phyloP scores from a whole-genome alignment of 306 rosid species.

The Geum urbanum region DNA sequence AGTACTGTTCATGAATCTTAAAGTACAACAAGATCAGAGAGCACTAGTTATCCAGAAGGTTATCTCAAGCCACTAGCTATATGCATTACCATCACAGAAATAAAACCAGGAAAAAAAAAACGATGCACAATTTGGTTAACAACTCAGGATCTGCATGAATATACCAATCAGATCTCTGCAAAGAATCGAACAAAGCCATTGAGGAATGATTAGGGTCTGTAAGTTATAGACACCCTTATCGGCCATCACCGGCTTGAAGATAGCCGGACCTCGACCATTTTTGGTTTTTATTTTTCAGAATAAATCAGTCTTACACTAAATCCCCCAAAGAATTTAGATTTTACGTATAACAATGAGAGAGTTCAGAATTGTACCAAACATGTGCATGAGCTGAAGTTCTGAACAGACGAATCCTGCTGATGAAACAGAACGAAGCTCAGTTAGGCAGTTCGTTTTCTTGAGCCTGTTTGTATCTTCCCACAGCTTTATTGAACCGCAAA shows the following conservation, averaged over 20 bases:
- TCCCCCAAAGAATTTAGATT: too few relatives aligned
- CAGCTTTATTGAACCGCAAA: constrained; percentile 99
- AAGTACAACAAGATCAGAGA: constrained; percentile 7
- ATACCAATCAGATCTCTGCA: background rate
- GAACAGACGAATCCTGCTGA: background rate
- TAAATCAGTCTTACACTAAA: background rate
- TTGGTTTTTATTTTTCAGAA: background rate
- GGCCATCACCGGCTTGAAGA: background rate
- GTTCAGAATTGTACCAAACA: constrained; percentile 4
- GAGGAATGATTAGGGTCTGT: background rate
- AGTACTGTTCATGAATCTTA: background rate
- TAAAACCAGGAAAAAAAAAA: background rate
- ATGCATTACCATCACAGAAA: background rate
- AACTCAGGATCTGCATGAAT: background rate
- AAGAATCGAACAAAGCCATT: background rate
- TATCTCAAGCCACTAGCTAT: background rate
- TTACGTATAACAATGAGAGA: background rate
- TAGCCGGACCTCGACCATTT: background rate
- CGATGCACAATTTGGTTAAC: background rate
- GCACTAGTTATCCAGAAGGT: constrained; percentile 4
- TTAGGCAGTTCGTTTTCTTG: constrained; percentile 28
- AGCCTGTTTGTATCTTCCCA: constrained; percentile 94
- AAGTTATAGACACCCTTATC: background rate
- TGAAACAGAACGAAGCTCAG: background rate
- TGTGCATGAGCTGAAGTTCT: background rate